Percentiles rank a stretch among this genome's conserved stretches.
Conservation (phyloP, 306 rosid genomes). For the Prunus davidiana region DNA sequence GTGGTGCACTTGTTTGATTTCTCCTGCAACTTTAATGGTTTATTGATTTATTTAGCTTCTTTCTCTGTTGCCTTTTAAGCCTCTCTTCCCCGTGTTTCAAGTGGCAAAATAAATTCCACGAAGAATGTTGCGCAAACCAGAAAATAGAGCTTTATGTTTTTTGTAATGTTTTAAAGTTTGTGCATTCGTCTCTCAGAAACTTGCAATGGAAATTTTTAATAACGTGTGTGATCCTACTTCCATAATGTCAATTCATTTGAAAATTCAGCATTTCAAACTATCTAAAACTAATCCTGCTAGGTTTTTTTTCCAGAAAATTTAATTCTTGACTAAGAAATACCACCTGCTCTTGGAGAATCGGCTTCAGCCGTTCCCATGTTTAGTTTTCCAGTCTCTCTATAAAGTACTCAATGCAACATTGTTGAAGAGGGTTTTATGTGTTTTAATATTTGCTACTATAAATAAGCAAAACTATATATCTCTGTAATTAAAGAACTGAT, state of each 20-base stretch:
- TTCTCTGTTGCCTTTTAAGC: neutral
- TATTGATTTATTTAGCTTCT: neutral
- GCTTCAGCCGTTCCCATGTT: neutral
- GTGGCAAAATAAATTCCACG: neutral
- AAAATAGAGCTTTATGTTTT: neutral
- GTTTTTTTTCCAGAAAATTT: neutral
- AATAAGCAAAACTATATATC: neutral
- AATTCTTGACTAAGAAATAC: neutral
- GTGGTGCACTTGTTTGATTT: neutral
- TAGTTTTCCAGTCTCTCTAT: neutral
- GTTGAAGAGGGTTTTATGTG: neutral
- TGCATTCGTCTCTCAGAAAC: too few species aligned
- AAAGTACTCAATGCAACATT: neutral
- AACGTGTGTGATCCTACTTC: neutral
- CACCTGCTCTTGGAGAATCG: neutral
- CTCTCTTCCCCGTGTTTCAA: neutral
- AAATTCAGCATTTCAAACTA: neutral
- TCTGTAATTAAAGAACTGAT: neutral
- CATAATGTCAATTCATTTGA: neutral
- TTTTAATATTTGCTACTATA: neutral
- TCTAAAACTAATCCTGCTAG: neutral
- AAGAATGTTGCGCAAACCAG: neutral
- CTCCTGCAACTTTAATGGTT: neutral
- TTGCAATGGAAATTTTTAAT: neutral
- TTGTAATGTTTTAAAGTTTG: neutral